Base-by-base conservation (phyloP, 2,329 filamentous ascomycete genomes). In the Fusarium hostae region DNA sequence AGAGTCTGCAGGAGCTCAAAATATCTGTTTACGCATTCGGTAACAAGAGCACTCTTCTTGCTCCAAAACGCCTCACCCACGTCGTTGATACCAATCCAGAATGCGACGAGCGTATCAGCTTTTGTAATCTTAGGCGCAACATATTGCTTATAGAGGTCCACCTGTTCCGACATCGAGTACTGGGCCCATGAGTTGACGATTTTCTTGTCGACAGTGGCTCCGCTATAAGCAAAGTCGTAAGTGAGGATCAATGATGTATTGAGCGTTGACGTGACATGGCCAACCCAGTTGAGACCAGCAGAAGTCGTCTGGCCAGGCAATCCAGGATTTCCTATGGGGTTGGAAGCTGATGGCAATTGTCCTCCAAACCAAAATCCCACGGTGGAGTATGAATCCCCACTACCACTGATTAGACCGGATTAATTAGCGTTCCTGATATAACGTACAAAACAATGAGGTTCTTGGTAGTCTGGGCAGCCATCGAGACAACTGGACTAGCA, bases 11-110 rank as follows among this genome's bases (percentile, higher is more conserved):
- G 20, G 16, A 73, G 70, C 26, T 73, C 70, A 48, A 73, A 73
- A 26, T 73, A 73, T 2, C 70, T 43, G 24, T 70, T 41, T 5
- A 73, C 51, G 15, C 62, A 63, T 52, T 70, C 54, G 8, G 56
- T 50, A 8, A 74, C 56, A 16, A 65, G 71, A 13, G 72, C 57
- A 5, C 45, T 62, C 1, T 59, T 59, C 47, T 59, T 66, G 13
- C 68, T 66, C 72, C 71, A 74, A 30, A 70, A 74, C 0, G 72
- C 57, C 35, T 74, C 69, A 1, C 72, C 72, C 20, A 74, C 62
- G 30, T 74, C 72, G 30, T 74, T 74, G 20, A 74, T 74, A 1
- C 72, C 72, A 9, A 74, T 72, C 72, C 72, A 74, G 26, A 74
- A 66, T 9, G 63, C 66, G 9, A 72, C 61, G 11, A 74, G 50